Base-by-base conservation (phyloP, 768 basidiomycete genomes). In the Macrolepiota fuliginosa region DNA sequence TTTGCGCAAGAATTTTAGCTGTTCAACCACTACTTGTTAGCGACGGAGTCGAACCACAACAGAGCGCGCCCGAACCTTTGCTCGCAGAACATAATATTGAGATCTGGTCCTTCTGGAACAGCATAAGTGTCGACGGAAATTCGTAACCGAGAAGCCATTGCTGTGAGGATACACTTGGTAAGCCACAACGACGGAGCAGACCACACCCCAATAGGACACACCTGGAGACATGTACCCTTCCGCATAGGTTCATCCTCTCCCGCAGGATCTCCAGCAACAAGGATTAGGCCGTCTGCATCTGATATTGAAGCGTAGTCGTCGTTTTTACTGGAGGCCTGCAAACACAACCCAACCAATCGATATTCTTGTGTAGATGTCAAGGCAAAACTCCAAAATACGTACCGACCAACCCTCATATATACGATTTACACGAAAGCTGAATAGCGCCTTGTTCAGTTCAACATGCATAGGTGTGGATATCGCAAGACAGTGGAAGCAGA, bases 91-190 rank as follows among this genome's bases (percentile, higher is more conserved):
- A 95, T 27, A 97, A 76, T 42, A 98, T 89, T 36, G 79, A 78
- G 19, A 98, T 76, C 69, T 84, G 90, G 57, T 88, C 79, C 68
- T 89, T 89, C 61, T 88, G 83, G 68, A 98, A 91, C 19, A 98
- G 78, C 61, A 96, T 82, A 29, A 98, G 79, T 0, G 96, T 98
- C 0, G 94, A 94, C 2, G 96, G 97, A 70, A 98, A 98, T 74
- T 99, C 96, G 73, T 95, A 98, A 13, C 96, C 96, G 40, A 98
- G 83, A 17, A 99, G 81, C 92, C 95, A 97, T 70, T 95, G 96
- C 96, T 97, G 65, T 62, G 54, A 51, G 32, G 53, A 58, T 64
- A 63, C 62, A 68, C 32, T 68, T 46, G 69, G 65, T 64, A 54
- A 67, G 63, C 53, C 36, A 46, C 52, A 46, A 47, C 17, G 35